Conservation (phyloP, 768 basidiomycete genomes). For the Tephrocybe sp. region DNA sequence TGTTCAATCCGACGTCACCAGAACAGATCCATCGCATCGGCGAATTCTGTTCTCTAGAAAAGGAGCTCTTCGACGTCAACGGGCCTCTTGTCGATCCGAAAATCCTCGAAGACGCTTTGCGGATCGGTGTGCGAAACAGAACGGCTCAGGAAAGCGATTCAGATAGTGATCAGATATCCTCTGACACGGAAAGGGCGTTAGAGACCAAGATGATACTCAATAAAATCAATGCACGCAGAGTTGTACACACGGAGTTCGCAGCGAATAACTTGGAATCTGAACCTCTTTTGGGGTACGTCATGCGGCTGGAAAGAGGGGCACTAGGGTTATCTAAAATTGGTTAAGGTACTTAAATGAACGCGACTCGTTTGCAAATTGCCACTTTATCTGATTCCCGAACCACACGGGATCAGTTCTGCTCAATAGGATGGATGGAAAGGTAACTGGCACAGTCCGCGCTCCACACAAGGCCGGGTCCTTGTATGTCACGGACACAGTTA, state of each 20-base stretch:
- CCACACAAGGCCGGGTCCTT: too few species aligned
- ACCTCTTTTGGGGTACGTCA: slow-evolving; percentile 54
- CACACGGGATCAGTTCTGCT: too few species aligned
- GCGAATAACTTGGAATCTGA: slow-evolving; percentile 71
- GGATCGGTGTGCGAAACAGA: slow-evolving; percentile 16
- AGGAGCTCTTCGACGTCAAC: slow-evolving; percentile 52
- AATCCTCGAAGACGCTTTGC: slow-evolving; percentile 36
- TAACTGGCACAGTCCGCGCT: too few species aligned
- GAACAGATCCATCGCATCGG: slow-evolving; percentile 51
- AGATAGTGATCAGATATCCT: slow-evolving; percentile 21
- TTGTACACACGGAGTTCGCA: slow-evolving; percentile 66
- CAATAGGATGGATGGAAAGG: too few species aligned
- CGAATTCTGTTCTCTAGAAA: slow-evolving; percentile 22
- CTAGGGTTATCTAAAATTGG: slow-evolving; percentile 42
- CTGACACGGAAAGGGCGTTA: slow-evolving; percentile 33
- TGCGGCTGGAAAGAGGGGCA: slow-evolving; percentile 51
- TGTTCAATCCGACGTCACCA: slow-evolving; percentile 68
- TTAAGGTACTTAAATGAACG: not conserved
- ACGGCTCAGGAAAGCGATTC: slow-evolving; percentile 12
- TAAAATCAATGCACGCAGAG: slow-evolving; percentile 67
- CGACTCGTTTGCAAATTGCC: too few species aligned
- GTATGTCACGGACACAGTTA: too few species aligned
- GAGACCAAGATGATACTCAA: slow-evolving; percentile 56
- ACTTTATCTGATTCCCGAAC: too few species aligned
- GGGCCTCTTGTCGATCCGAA: slow-evolving; percentile 44